These are phyloP conservation scores for Juncus effusus DNA, from an alignment of 176 grass and related monocot species.

Conservation along the genomic window DNA sequence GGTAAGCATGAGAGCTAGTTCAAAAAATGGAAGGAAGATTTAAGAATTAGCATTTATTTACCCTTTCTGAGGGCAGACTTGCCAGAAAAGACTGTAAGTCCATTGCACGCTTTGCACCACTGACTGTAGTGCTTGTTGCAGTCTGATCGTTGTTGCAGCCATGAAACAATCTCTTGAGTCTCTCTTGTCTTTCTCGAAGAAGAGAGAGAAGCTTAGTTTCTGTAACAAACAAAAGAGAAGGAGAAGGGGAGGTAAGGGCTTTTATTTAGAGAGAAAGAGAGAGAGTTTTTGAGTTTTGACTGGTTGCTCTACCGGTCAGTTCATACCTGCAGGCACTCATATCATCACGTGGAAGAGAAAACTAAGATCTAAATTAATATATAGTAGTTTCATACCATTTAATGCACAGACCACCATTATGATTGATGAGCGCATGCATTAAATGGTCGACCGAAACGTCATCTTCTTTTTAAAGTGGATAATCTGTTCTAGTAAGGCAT, in stretches of 20 bases:
- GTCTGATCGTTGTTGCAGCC: slow-evolving; percentile 24
- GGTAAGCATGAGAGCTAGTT: background rate
- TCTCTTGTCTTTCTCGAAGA: background rate
- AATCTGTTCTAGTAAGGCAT: no score
- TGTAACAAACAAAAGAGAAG: background rate
- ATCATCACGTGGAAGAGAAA: slow-evolving; percentile 35
- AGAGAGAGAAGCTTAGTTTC: background rate
- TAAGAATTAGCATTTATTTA: slow-evolving; percentile 15
- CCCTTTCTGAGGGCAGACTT: slow-evolving; percentile 59
- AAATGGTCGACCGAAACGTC: no score
- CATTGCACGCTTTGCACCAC: slow-evolving; percentile 57
- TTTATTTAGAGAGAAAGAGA: slow-evolving; percentile 1
- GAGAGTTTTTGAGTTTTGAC: slow-evolving; percentile 43
- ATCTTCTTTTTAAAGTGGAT: no score
- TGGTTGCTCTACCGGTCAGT: slow-evolving; percentile 62
- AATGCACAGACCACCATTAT: no score
- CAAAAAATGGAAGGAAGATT: background rate
- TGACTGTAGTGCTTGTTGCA: slow-evolving; percentile 51
- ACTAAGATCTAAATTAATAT: no score
- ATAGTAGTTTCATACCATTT: no score
- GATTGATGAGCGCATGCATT: no score
- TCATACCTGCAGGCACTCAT: slow-evolving; percentile 6
- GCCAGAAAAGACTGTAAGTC: slow-evolving; percentile 94
- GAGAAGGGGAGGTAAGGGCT: slow-evolving; percentile 13
- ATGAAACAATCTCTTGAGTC: background rate